A percentile compares a stretch with the other conserved stretches of the same genome.
Evolutionary conservation across 169 alveolate genomes (phyloP).

Genomic region (Plasmodium billcollinsi): DNA sequence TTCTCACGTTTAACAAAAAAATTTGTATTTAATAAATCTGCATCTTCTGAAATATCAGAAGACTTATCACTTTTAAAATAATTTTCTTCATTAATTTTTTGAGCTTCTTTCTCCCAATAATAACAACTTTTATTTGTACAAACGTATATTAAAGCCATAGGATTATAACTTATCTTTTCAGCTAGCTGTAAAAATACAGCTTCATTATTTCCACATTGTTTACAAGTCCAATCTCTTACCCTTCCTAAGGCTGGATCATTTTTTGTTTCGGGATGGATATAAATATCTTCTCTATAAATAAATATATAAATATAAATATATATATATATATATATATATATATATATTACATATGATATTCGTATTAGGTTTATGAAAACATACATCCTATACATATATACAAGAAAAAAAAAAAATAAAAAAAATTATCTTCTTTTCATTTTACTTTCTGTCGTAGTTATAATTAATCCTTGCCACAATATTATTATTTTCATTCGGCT

Average conservation of each 20-base stretch:
- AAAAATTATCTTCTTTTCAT: not conserved
- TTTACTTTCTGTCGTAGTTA: slow-evolving; percentile 78
- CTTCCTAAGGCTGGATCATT: slow-evolving; percentile 94
- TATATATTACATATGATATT: not conserved
- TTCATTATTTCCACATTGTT: slow-evolving; percentile 87
- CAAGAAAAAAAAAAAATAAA: too few species aligned
- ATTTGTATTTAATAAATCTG: slow-evolving; percentile 2
- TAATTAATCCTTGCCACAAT: slow-evolving; percentile 78
- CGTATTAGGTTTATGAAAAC: not conserved
- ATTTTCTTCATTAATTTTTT: slow-evolving; percentile 71
- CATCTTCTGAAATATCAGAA: slow-evolving; percentile 12
- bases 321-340: slow-evolving; percentile 2
- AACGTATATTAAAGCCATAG: slow-evolving; percentile 93
- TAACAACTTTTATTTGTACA: slow-evolving; percentile 89
- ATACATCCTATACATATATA: too few species aligned
- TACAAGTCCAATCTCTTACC: slow-evolving; percentile 91
- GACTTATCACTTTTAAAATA: slow-evolving; percentile 16
- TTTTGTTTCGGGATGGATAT: slow-evolving; percentile 87
- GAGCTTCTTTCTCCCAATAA: slow-evolving; percentile 81
- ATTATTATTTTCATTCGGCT: slow-evolving; percentile 78
- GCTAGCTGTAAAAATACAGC: slow-evolving; percentile 93
- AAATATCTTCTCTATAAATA: slow-evolving; percentile 88
- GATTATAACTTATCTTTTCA: slow-evolving; percentile 91
- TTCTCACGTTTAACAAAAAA: not conserved
- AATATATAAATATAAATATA: not conserved